phyloP scores from a whole-genome alignment of 352 stramenopile genomes.

The Globisporangium recalcitrans region DNA sequence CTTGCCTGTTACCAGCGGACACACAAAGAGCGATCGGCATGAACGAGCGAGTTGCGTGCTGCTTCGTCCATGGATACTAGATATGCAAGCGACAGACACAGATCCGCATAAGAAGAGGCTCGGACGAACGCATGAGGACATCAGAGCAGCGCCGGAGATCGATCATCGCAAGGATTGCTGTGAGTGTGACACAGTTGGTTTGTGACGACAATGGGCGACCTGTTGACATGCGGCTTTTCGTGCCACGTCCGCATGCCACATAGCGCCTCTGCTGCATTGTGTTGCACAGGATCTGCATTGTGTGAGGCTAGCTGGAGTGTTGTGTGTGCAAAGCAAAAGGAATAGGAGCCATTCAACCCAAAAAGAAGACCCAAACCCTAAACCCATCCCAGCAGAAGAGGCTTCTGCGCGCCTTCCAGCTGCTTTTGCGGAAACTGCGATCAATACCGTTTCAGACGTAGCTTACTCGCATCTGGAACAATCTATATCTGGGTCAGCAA shows the following conservation, averaged over 20 bases:
- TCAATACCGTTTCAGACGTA: background rate
- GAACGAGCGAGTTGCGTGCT: background rate
- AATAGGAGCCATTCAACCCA: background rate
- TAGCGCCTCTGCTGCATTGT: background rate
- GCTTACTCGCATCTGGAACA: background rate
- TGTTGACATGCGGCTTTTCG: background rate
- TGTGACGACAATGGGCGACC: too few species aligned
- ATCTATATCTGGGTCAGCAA: background rate
- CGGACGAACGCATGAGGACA: background rate
- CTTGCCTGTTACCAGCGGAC: too few species aligned
- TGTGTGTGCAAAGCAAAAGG: background rate
- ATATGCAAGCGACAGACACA: background rate
- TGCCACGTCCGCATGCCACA: background rate
- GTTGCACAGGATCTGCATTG: background rate
- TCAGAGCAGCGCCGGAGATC: too few species aligned
- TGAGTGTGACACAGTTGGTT: too few species aligned
- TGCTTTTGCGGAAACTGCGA: constrained; percentile 1
- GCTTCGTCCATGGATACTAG: background rate
- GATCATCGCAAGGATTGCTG: too few species aligned
- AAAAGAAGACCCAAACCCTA: background rate
- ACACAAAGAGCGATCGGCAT: background rate
- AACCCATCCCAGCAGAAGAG: background rate
- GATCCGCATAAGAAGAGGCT: background rate
- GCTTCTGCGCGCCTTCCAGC: constrained; percentile 6
- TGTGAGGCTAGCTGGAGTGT: background rate